phyloP scores from a whole-genome alignment of 148 eudicot species.

The Cornus controversa region DNA sequence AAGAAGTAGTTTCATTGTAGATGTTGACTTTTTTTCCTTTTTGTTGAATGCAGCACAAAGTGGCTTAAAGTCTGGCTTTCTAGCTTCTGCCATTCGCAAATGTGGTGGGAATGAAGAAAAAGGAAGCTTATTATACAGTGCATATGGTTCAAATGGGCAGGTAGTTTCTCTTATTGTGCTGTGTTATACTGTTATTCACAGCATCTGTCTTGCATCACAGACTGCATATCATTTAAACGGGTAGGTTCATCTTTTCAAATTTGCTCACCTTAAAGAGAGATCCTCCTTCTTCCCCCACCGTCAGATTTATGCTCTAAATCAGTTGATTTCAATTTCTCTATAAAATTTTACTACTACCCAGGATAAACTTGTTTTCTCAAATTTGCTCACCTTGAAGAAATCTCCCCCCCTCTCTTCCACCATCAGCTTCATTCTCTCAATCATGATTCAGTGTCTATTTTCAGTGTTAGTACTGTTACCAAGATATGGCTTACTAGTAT shows the following conservation, averaged over 20 bases:
- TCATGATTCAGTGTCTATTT: no score
- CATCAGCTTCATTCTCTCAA: no score
- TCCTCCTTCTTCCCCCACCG: neutral
- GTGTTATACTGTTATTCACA: neutral
- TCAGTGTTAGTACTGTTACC: neutral
- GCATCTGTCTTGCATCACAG: neutral
- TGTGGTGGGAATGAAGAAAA: slow-evolving; percentile 99
- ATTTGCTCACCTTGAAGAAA: no score
- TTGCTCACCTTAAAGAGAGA: neutral
- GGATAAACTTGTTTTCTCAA: neutral
- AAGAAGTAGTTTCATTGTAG: neutral
- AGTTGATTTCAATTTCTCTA: neutral
- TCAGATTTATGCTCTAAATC: neutral
- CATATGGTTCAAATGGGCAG: slow-evolving; percentile 96
- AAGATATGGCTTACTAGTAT: neutral
- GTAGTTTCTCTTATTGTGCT: slow-evolving; percentile 31
- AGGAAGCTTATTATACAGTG: slow-evolving; percentile 67
- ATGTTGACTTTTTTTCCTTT: slow-evolving; percentile 9
- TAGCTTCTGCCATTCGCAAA: slow-evolving; percentile 88
- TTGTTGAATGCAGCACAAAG: slow-evolving; percentile 67
- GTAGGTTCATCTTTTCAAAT: neutral
- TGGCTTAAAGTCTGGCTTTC: slow-evolving; percentile 71
- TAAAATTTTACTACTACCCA: neutral
- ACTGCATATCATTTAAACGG: neutral
- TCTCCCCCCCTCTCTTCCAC: no score